phyloP scores from a whole-genome alignment of 1,284 basidiomycete species.

The Calocybe gambosa region DNA sequence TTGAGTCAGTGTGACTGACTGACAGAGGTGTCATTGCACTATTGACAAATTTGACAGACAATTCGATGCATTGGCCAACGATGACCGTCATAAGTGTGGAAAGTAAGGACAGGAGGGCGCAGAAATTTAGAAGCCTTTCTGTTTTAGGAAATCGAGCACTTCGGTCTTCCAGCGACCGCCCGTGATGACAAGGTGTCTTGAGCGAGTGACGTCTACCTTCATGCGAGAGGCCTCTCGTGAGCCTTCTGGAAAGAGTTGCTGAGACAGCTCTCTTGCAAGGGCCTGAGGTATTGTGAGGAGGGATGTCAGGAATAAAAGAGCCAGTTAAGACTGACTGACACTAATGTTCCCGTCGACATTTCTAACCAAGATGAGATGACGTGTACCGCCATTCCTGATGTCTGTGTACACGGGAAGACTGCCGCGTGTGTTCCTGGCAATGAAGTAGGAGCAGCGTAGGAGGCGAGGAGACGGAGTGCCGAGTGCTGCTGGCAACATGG shows the following conservation, averaged over 20 bases:
- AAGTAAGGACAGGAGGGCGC: background rate
- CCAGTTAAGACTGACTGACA: slow-evolving; percentile 22
- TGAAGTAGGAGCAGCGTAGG: slow-evolving; percentile 39
- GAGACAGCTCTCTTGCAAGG: slow-evolving; percentile 45
- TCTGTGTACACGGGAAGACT: slow-evolving; percentile 70
- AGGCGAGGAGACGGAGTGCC: background rate
- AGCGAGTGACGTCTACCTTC: slow-evolving; percentile 37
- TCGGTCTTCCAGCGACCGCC: slow-evolving; percentile 56
- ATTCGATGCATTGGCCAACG: background rate
- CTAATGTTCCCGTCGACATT: slow-evolving; percentile 37
- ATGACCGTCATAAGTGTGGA: slow-evolving; percentile 1
- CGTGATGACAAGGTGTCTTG: slow-evolving; percentile 47
- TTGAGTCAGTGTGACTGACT: background rate
- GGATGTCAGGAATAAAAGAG: slow-evolving; percentile 6
- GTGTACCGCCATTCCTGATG: slow-evolving; percentile 56
- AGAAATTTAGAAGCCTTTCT: slow-evolving; percentile 47
- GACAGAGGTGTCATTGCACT: background rate
- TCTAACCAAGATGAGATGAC: slow-evolving; percentile 39
- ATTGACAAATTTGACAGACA: background rate
- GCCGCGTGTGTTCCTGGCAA: slow-evolving; percentile 58
- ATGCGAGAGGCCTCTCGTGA: slow-evolving; percentile 43
- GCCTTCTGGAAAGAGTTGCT: slow-evolving; percentile 38
- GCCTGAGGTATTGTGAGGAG: slow-evolving; percentile 28
- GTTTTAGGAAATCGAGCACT: slow-evolving; percentile 51
- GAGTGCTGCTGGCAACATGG: slow-evolving; percentile 1